Percentiles rank a stretch among this genome's conserved stretches.
These are phyloP conservation scores for Nicotiana sylvestris DNA, from an alignment of 257 asterid species.

Conservation along the genomic window DNA sequence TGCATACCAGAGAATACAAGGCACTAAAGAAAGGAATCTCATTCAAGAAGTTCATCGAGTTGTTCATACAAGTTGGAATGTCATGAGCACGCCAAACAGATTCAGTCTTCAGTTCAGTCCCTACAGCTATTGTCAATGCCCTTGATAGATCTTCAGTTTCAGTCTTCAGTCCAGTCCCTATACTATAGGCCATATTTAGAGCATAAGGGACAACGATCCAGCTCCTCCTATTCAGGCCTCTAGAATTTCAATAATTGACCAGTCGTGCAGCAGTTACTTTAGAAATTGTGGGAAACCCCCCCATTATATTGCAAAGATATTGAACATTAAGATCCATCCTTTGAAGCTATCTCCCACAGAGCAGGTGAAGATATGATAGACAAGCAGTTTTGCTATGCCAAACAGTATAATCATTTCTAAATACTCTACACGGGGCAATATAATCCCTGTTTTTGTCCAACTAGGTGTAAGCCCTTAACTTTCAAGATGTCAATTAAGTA, in stretches of 20 bases:
- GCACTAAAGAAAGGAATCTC: neutral
- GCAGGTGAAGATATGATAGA: neutral
- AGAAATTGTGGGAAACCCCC: neutral
- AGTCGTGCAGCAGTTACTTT: neutral
- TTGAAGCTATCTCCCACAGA: neutral
- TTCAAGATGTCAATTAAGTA: neutral
- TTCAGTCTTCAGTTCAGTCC: too few species aligned
- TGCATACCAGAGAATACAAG: neutral
- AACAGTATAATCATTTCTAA: neutral
- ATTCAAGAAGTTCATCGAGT: neutral
- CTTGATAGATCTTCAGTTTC: neutral
- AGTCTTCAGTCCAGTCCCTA: too few species aligned
- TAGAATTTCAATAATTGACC: neutral
- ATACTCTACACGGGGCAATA: neutral
- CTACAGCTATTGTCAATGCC: too few species aligned
- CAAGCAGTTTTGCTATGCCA: neutral
- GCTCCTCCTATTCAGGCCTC: neutral
- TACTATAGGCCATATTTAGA: neutral
- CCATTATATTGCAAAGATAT: neutral
- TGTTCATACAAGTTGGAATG: neutral
- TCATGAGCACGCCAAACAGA: neutral
- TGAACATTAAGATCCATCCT: neutral
- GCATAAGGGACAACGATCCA: neutral
- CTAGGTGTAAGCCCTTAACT: neutral
- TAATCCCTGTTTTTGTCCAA: neutral